phyloP scores from a whole-genome alignment of 1,284 basidiomycete genomes.

The Apiotrichum sp. region DNA sequence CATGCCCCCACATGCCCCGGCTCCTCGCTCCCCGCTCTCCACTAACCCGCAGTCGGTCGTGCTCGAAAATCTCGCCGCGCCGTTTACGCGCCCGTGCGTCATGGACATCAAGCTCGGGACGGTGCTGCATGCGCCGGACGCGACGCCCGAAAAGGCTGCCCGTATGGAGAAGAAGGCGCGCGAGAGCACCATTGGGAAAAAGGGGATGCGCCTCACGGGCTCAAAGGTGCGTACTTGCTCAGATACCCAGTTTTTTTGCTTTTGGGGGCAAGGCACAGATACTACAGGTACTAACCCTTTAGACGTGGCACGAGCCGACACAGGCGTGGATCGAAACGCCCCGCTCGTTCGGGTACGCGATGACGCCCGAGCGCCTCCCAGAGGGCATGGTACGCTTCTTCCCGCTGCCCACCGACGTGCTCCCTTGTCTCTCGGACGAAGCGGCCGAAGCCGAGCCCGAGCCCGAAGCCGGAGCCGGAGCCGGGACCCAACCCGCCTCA shows the following conservation, averaged over 20 bases:
- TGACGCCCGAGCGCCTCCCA: slow-evolving; percentile 62
- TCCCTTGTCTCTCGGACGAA: slow-evolving; percentile 1
- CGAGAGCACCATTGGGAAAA: slow-evolving; percentile 65
- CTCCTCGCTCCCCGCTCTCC: not conserved
- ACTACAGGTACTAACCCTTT: not conserved
- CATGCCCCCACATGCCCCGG: not conserved
- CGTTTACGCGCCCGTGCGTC: slow-evolving; percentile 73
- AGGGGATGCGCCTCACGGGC: slow-evolving; percentile 76
- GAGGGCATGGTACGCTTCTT: slow-evolving; percentile 74
- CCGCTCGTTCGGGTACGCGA: slow-evolving; percentile 73
- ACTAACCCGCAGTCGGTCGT: slow-evolving; percentile 61
- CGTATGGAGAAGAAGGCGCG: slow-evolving; percentile 69
- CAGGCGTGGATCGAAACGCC: slow-evolving; percentile 57
- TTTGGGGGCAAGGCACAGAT: no score
- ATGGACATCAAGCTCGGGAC: slow-evolving; percentile 90
- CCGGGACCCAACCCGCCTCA: slow-evolving; percentile 2
- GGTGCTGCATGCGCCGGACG: slow-evolving; percentile 58
- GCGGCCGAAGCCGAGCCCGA: not conserved
- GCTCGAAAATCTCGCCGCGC: slow-evolving; percentile 71
- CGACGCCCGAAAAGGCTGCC: slow-evolving; percentile 66
- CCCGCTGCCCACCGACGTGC: slow-evolving; percentile 49
- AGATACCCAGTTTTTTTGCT: not conserved
- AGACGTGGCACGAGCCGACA: slow-evolving; percentile 68
- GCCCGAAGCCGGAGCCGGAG: not conserved
- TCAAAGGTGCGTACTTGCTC: slow-evolving; percentile 62